Conservation (phyloP, 2,329 filamentous ascomycete genomes). For the Fusarium annulatum region DNA sequence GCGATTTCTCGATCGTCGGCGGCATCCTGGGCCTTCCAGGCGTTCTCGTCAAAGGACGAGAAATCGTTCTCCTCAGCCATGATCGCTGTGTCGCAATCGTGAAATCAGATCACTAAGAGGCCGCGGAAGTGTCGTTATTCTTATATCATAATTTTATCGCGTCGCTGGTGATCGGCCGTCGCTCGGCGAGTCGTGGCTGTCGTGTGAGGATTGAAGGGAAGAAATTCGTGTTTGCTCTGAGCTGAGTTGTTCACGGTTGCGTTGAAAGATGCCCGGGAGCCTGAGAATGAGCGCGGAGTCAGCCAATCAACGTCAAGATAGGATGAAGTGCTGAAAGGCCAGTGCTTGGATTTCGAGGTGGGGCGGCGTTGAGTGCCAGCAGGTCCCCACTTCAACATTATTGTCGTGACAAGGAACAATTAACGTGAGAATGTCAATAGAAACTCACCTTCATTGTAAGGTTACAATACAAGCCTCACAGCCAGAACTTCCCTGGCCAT, state of each 20-base stretch:
- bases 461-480: neutral
- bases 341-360: conserved; percentile 12
- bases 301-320: conserved; percentile 25
- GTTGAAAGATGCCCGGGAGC: conserved; percentile 12
- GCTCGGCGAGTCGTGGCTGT: neutral
- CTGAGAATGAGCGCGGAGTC: conserved; percentile 17
- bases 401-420: neutral
- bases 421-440: neutral
- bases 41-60: conserved; percentile 50
- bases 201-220: conserved; percentile 8
- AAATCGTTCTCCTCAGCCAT: conserved; percentile 51
- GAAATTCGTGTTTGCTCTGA: conserved; percentile 13
- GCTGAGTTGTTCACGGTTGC: conserved; percentile 40
- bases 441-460: neutral
- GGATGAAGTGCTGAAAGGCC: conserved; percentile 11
- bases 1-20: conserved; percentile 62
- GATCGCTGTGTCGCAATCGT: conserved; percentile 41
- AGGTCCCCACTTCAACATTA: conserved; percentile 5
- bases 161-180: conserved; percentile 7
- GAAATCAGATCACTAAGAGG: conserved; percentile 41
- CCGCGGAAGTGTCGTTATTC: conserved; percentile 26
- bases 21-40: conserved; percentile 58
- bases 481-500: accelerated
- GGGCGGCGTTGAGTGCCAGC: conserved; percentile 13
- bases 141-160: conserved; percentile 45